Percentiles rank a stretch among this genome's conserved stretches.
Conservation (phyloP, 1,284 basidiomycete genomes). For the Melanopsichium pennsylvanicum region DNA sequence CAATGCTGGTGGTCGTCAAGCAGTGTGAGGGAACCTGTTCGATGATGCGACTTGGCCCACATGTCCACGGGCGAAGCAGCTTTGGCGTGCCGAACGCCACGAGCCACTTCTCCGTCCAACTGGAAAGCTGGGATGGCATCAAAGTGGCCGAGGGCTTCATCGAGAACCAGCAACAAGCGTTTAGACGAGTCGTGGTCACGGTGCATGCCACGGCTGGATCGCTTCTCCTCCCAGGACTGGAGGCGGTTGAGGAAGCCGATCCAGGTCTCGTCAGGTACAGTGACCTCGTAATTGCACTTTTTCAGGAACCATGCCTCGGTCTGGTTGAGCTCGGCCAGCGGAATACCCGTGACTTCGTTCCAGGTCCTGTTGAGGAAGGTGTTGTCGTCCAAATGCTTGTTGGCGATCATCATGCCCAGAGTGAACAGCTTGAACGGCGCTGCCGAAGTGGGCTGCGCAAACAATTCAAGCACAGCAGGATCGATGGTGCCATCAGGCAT, state of each 20-base stretch:
- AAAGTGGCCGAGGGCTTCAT: slow-evolving; percentile 44
- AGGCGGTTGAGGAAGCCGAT: slow-evolving; percentile 51
- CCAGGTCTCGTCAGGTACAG: slow-evolving; percentile 59
- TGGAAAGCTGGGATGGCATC: slow-evolving; percentile 40
- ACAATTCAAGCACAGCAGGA: slow-evolving; percentile 53
- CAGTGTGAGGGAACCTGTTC: slow-evolving; percentile 19
- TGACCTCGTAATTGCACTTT: slow-evolving; percentile 59
- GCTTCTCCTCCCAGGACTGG: slow-evolving; percentile 47
- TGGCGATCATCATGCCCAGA: slow-evolving; percentile 63
- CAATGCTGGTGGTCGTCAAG: slow-evolving; percentile 43
- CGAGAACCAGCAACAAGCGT: slow-evolving; percentile 48
- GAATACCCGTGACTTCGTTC: slow-evolving; percentile 65
- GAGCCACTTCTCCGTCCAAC: slow-evolving; percentile 16
- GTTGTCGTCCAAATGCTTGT: slow-evolving; percentile 66
- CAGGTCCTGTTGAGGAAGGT: slow-evolving; percentile 66
- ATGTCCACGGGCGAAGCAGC: slow-evolving; percentile 22
- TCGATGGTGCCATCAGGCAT: slow-evolving; percentile 45
- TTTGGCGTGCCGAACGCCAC: slow-evolving; percentile 2
- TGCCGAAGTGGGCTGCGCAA: slow-evolving; percentile 58
- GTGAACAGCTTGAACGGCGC: slow-evolving; percentile 64
- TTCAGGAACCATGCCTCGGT: slow-evolving; percentile 63
- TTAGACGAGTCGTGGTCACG: slow-evolving; percentile 43
- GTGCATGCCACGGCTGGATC: slow-evolving; percentile 30
- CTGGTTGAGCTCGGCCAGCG: slow-evolving; percentile 60
- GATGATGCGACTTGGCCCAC: slow-evolving; percentile 32